Evolutionary conservation across 345 rosid species (phyloP).

Genomic region (Garcia nutans): DNA sequence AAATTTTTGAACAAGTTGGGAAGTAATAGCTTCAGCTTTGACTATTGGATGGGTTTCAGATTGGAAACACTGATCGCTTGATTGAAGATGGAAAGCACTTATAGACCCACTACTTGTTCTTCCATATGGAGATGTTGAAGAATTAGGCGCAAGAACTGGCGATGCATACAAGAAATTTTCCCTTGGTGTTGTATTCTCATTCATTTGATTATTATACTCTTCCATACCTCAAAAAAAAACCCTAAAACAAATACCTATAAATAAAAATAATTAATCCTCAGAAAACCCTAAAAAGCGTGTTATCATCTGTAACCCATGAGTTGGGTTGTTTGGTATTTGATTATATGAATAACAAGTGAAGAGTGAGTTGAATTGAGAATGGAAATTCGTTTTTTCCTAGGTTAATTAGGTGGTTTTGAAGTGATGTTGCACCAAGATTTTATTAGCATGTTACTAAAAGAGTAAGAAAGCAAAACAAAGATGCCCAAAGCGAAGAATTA

Average conservation of each 20-base stretch:
- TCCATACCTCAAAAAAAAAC: conserved; percentile 48
- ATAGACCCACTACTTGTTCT: conserved; percentile 44
- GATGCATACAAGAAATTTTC: conserved; percentile 73
- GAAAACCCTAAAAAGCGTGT: conserved; percentile 42
- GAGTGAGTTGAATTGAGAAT: not conserved
- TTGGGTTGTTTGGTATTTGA: conserved; percentile 20
- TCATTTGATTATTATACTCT: conserved; percentile 63
- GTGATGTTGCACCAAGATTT: conserved; percentile 57
- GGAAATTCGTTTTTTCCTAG: conserved; percentile 10
- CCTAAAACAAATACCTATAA: conserved; percentile 9
- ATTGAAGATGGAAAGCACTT: conserved; percentile 45
- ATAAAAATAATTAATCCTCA: not conserved
- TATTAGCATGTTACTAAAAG: conserved; percentile 22
- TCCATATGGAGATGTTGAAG: conserved; percentile 52
- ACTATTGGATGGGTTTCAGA: conserved; percentile 58
- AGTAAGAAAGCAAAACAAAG: conserved; percentile 14
- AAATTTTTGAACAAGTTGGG: conserved; percentile 46
- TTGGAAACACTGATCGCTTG: conserved; percentile 45
- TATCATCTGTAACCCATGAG: conserved; percentile 13
- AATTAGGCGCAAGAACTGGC: conserved; percentile 45
- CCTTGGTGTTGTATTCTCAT: conserved; percentile 50
- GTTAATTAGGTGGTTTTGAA: conserved; percentile 33
- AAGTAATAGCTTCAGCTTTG: conserved; percentile 68
- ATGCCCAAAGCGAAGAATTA: conserved; percentile 5
- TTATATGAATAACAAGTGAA: conserved; percentile 33